These are phyloP conservation scores for Helminthosporium solani DNA, from an alignment of 2,329 filamentous ascomycete species.

Conservation along the genomic window DNA sequence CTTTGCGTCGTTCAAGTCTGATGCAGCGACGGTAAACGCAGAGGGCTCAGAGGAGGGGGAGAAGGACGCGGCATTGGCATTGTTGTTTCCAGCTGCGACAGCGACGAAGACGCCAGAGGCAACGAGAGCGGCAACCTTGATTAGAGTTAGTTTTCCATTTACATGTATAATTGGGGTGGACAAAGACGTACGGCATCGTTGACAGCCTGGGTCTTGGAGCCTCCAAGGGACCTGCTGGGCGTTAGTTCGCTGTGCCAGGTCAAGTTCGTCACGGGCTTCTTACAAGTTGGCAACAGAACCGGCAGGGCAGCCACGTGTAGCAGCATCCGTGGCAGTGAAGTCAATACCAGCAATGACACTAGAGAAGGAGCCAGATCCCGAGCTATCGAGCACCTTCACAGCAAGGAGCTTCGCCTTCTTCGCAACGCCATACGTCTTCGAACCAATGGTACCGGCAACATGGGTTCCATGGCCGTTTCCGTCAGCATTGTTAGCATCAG, in stretches of 20 bases:
- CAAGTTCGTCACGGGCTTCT: neutral
- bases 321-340: conserved; percentile 13
- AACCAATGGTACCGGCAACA: conserved; percentile 37
- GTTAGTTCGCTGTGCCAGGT: neutral
- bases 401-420: conserved; percentile 38
- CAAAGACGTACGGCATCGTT: conserved; percentile 22
- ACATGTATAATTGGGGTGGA: neutral
- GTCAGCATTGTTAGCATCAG: conserved; percentile 25
- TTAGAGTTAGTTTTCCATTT: conserved; percentile 2
- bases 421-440: conserved; percentile 35
- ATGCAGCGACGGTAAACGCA: conserved; percentile 44
- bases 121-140: conserved; percentile 33
- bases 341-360: conserved; percentile 26
- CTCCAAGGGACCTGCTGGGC: conserved; percentile 31
- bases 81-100: conserved; percentile 42
- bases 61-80: conserved; percentile 21
- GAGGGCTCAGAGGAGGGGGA: conserved; percentile 39
- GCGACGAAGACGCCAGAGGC: conserved; percentile 39
- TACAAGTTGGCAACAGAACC: conserved; percentile 27
- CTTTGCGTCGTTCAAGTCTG: conserved; percentile 29
- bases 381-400: conserved; percentile 39
- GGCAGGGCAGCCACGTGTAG: conserved; percentile 23
- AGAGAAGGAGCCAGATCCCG: conserved; percentile 24
- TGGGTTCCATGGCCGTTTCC: conserved; percentile 41
- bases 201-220: conserved; percentile 19